Conservation (phyloP, 768 basidiomycete species). For the Lentinus brumalis region DNA sequence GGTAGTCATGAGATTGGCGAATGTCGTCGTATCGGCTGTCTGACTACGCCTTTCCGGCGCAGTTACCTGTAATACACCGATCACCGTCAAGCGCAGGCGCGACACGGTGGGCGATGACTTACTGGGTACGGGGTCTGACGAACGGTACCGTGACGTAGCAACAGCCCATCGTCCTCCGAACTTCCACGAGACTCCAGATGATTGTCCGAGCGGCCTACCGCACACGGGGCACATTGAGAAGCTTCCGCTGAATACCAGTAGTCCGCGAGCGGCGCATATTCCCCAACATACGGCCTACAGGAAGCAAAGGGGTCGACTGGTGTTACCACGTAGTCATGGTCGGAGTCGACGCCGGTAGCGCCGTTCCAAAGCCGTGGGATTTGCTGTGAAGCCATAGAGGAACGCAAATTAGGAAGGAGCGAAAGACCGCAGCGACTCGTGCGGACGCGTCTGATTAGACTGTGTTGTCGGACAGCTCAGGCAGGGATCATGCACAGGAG, state of each 20-base stretch:
- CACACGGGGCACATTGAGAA: conserved; percentile 1
- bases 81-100: not conserved
- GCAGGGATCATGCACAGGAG: conserved; percentile 1
- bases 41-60: not conserved
- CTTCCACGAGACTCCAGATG: conserved; percentile 6
- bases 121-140: not conserved
- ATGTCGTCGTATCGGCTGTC: not conserved
- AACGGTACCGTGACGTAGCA: not conserved
- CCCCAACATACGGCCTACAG: conserved; percentile 12
- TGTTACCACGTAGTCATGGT: conserved; percentile 20
- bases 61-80: not conserved
- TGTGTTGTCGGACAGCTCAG: not conserved
- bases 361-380: conserved; percentile 14
- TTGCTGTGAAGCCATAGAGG: conserved; percentile 15
- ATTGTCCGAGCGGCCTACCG: not conserved
- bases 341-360: conserved; percentile 19
- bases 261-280: conserved; percentile 11
- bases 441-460: not conserved
- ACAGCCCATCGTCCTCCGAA: not conserved
- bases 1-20: not conserved
- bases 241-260: conserved; percentile 7
- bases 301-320: conserved; percentile 17
- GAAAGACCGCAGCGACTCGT: conserved; percentile 15
- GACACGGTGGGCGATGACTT: not conserved
- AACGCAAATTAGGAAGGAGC: conserved; percentile 23